Conservation (phyloP, 768 basidiomycete genomes). For the Tylopilus rubrobrunneus region DNA sequence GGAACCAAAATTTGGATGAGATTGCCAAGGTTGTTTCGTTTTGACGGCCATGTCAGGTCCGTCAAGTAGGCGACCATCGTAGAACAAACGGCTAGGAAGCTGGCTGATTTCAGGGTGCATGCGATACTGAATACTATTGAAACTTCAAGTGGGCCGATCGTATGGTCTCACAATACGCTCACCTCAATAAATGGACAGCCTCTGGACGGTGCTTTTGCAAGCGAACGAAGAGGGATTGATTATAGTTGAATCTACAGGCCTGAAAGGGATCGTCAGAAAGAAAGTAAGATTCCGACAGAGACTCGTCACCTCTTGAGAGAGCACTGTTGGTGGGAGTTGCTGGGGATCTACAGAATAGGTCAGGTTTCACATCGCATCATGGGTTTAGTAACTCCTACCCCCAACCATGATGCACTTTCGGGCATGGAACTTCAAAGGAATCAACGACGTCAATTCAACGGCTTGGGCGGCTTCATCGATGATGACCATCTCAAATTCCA, state of each 20-base stretch:
- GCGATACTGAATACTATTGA: conserved; percentile 89
- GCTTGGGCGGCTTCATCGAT: conserved; percentile 99
- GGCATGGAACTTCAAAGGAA: conserved; percentile 87
- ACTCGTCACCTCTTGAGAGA: conserved; percentile 51
- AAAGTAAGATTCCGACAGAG: conserved; percentile 25
- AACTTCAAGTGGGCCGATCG: neutral
- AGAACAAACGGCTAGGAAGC: conserved; percentile 87
- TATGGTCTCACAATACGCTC: conserved; percentile 11
- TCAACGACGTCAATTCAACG: conserved; percentile 90
- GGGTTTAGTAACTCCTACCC: conserved; percentile 37
- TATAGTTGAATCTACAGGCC: conserved; percentile 73
- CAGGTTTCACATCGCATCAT: neutral
- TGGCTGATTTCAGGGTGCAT: conserved; percentile 97
- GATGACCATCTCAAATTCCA: conserved; percentile 93
- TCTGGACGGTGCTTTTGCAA: conserved; percentile 75
- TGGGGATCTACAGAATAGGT: conserved; percentile 57
- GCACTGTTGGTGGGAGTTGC: conserved; percentile 93
- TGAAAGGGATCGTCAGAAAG: conserved; percentile 23
- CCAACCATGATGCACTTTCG: conserved; percentile 91
- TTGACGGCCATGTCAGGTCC: conserved; percentile 86
- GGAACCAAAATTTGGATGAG: conserved; percentile 67
- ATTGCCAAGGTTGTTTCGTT: conserved; percentile 86
- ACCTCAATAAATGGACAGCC: conserved; percentile 92
- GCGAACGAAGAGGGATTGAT: conserved; percentile 90
- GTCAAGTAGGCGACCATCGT: conserved; percentile 72